Evolutionary conservation across 2,329 filamentous ascomycete genomes (phyloP), one percentile per base, ranked within the genome.

Genomic region (Dactylellina leptospora): DNA sequence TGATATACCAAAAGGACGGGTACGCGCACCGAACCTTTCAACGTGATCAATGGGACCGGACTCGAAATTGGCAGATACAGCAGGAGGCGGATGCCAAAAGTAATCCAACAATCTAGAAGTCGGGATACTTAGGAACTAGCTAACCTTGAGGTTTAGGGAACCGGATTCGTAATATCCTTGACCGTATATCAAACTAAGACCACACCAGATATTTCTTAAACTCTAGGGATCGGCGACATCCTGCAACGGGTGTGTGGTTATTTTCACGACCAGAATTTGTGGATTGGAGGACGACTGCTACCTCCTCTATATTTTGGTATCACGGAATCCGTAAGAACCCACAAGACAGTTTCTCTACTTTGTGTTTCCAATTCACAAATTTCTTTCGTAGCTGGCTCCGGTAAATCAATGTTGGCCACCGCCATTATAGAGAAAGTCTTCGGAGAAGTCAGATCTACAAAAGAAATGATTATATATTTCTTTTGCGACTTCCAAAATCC

Each of bases 361-460:
- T 47, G 23, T 23, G 45, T 11, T 16, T 16, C 40, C 20, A 36
- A 38, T 28, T 18, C 2, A 11, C 22, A 13, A 50, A 50, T 4
- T 44, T 47, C 0, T 25, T 30, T 55, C 13, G 18, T 59, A 76
- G 74, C 74, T 56, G 75, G 75, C 4, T 74, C 68, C 3, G 75
- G 75, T n/a, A 76, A 76, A 56, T 74, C 74, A 0, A 61, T 75
- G 8, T 54, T 75, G n/a, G 55, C 62, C 28, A 59, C 71, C 3
- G 61, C 58, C 9, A 4, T 62, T 1, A 61, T 75, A 4, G 74
- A 75, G 3, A 23, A 75, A 23, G 40, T 75, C 23, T 74, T 62
- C 36, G 27, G 27, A 9, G 20, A 45, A 18, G 30, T 27, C 3
- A 27, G 18, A 25, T 38, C 33, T 2, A 23, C 27, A 0, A 40